Conservation (phyloP, 345 rosid species). For the Dipteronia dyeriana region DNA sequence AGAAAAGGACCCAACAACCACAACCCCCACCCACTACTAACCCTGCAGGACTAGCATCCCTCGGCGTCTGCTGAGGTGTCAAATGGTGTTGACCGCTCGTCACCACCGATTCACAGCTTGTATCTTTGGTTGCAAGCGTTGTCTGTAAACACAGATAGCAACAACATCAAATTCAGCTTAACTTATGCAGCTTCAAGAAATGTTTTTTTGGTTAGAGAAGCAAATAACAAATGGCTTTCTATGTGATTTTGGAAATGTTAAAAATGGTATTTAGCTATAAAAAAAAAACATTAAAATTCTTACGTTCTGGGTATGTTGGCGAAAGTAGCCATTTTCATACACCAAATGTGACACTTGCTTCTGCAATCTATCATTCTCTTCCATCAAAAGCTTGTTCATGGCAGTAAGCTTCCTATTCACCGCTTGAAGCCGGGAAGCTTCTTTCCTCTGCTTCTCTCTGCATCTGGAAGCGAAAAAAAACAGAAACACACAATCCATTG, state of each 20-base stretch:
- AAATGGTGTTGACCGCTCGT: slow-evolving; percentile 95
- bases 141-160: slow-evolving; percentile 49
- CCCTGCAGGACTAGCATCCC: slow-evolving; percentile 99
- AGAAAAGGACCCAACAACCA: slow-evolving; percentile 50
- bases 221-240: neutral
- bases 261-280: neutral
- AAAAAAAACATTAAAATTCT: slow-evolving; percentile 23
- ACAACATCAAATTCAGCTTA: neutral
- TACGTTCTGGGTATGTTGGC: slow-evolving; percentile 90
- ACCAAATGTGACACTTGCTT: slow-evolving; percentile 98
- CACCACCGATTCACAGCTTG: slow-evolving; percentile 99
- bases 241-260: neutral
- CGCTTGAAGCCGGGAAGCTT: slow-evolving; percentile 96
- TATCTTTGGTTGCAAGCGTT: slow-evolving; percentile 90
- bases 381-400: slow-evolving; percentile 99
- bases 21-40: slow-evolving; percentile 52
- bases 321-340: slow-evolving; percentile 96
- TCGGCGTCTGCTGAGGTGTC: slow-evolving; percentile 95
- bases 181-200: neutral
- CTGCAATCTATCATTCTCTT: slow-evolving; percentile 99
- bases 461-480: slow-evolving; percentile 54
- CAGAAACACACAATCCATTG: slow-evolving; percentile 7
- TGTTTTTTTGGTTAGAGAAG: neutral
- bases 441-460: slow-evolving; percentile 99
- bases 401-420: slow-evolving; percentile 96